Evolutionary conservation across 2,329 filamentous ascomycete genomes (phyloP).

Genomic region (Fusarium sp.): DNA sequence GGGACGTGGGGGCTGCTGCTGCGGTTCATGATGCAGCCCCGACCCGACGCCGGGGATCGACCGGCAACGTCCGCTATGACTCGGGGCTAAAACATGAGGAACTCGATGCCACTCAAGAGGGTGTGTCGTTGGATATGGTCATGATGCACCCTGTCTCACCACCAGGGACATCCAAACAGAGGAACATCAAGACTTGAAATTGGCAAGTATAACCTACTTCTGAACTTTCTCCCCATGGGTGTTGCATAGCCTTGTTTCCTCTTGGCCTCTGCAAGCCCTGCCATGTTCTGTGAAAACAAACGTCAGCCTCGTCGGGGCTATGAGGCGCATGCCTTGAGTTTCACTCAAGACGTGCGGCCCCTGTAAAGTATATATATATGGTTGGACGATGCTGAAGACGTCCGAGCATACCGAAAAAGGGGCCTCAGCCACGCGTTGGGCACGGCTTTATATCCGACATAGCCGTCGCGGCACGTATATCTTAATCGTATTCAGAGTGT

Average conservation of each 20-base stretch:
- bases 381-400: background rate
- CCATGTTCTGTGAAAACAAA: background rate
- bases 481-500: background rate
- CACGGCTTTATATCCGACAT: background rate
- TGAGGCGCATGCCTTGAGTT: background rate
- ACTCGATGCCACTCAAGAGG: background rate
- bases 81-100: constrained; percentile 10
- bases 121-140: background rate
- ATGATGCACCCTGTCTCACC: background rate
- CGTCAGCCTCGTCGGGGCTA: background rate
- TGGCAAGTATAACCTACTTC: background rate
- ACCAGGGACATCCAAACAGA: background rate
- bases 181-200: background rate
- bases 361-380: background rate
- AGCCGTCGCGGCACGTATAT: background rate
- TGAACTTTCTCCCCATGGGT: background rate
- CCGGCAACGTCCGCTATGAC: constrained; percentile 25
- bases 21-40: background rate
- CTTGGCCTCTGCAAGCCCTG: constrained; percentile 2
- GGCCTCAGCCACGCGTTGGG: background rate
- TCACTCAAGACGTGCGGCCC: background rate
- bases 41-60: constrained; percentile 15
- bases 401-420: constrained; percentile 2
- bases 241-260: background rate
- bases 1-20: background rate